phyloP scores from a whole-genome alignment of 2,329 filamentous ascomycete species.

The Penicillium sp. region DNA sequence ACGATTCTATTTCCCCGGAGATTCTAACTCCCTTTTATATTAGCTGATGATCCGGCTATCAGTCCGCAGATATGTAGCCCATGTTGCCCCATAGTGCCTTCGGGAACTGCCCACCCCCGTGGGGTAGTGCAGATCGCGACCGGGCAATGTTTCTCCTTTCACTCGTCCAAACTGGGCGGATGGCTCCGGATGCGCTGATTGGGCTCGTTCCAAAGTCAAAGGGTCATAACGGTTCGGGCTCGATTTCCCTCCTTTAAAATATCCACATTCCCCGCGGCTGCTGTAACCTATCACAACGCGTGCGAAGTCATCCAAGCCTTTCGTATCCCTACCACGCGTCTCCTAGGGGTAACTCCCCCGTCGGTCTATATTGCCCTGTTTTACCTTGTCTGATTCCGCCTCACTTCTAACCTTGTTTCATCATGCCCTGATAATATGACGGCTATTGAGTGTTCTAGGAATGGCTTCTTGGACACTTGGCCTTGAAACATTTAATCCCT shows the following conservation, averaged over 20 bases:
- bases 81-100: neutral
- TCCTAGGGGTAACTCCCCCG: neutral
- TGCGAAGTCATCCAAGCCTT: neutral
- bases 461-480: neutral
- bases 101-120: neutral
- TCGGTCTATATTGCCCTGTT: neutral
- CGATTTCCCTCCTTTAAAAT: neutral
- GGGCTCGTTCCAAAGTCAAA: neutral
- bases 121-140: slow-evolving; percentile 1
- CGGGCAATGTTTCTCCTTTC: neutral
- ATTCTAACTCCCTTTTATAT: neutral
- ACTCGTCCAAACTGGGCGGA: too few species aligned
- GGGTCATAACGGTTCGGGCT: neutral
- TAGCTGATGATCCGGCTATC: neutral
- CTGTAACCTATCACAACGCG: neutral
- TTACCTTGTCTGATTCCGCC: neutral
- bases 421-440: neutral
- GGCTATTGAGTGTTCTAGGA: neutral
- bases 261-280: neutral
- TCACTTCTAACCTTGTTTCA: neutral
- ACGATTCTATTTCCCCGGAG: neutral
- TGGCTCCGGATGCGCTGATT: neutral
- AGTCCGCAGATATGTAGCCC: neutral
- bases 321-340: too few species aligned
- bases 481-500: neutral